phyloP scores from a whole-genome alignment of 2,329 filamentous ascomycete species.

The Fulvia fulva region DNA sequence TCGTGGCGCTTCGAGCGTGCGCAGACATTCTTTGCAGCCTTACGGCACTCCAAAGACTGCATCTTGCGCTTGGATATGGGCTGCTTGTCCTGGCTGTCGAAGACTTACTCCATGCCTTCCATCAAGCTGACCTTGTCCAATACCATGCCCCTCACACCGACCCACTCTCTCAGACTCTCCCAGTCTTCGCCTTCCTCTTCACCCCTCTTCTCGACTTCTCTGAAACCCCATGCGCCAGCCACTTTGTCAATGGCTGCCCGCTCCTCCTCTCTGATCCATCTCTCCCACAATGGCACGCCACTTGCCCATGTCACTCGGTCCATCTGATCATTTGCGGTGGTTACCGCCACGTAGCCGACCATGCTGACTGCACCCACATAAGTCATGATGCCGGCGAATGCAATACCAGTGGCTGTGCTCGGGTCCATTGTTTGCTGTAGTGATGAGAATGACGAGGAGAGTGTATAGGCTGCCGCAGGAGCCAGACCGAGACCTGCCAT shows the following conservation, averaged over 20 bases:
- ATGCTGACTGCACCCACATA: conserved; percentile 79
- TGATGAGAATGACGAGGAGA: conserved; percentile 63
- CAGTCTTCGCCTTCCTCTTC: conserved; percentile 91
- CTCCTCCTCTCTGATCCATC: conserved; percentile 89
- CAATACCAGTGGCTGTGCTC: conserved; percentile 67
- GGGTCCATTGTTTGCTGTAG: conserved; percentile 75
- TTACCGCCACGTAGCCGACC: conserved; percentile 77
- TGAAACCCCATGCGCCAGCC: conserved; percentile 87
- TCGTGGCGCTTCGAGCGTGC: too few species aligned
- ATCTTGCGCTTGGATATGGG: too few species aligned
- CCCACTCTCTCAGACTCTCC: conserved; percentile 78
- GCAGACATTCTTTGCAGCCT: too few species aligned
- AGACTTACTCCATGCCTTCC: conserved; percentile 74
- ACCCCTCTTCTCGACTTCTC: conserved; percentile 71
- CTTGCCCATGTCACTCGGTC: conserved; percentile 84
- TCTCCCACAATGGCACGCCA: conserved; percentile 72
- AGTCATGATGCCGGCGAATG: conserved; percentile 74
- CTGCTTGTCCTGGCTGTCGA: neutral
- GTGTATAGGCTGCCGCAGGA: conserved; percentile 65
- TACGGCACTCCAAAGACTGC: too few species aligned
- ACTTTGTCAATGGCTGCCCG: conserved; percentile 80
- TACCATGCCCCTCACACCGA: conserved; percentile 80
- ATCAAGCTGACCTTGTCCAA: conserved; percentile 85
- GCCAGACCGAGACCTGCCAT: conserved; percentile 52
- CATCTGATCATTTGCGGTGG: conserved; percentile 93